A percentile compares a stretch with the other conserved stretches of the same genome.
Conservation (phyloP, 2,329 filamentous ascomycete species). For the Xylariaceae sp. region DNA sequence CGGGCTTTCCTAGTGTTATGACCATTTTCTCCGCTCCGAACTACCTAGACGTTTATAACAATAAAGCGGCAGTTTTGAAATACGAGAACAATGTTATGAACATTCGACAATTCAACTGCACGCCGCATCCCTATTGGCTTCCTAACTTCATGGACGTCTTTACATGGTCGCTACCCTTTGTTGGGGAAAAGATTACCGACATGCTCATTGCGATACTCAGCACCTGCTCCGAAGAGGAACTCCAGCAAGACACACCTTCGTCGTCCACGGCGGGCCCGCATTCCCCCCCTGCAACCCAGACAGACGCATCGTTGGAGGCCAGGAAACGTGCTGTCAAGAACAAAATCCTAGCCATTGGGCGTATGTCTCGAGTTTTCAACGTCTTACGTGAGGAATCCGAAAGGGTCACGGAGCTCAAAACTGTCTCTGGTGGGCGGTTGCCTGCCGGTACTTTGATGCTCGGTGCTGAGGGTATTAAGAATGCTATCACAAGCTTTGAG, state of each 20-base stretch:
- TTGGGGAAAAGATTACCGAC: constrained; percentile 98
- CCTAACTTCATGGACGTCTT: constrained; percentile 99
- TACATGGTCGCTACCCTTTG: constrained; percentile 98
- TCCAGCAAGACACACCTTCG: constrained; percentile 82
- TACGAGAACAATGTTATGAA: constrained; percentile 99
- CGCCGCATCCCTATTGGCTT: constrained; percentile 97
- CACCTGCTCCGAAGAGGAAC: constrained; percentile 97
- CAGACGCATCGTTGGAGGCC: constrained; percentile 84
- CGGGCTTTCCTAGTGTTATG: constrained; percentile 98
- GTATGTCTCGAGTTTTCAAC: constrained; percentile 96
- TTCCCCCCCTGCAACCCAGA: constrained; percentile 58
- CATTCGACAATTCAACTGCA: constrained; percentile 99
- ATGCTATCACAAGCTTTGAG: constrained; percentile 94
- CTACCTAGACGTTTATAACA: constrained; percentile 99
- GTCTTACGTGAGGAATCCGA: constrained; percentile 96
- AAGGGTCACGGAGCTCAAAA: constrained; percentile 95
- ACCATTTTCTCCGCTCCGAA: constrained; percentile 99
- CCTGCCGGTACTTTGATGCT: constrained; percentile 97
- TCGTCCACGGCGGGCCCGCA: constrained; percentile 62
- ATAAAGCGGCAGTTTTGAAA: constrained; percentile 97
- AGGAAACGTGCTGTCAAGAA: constrained; percentile 98
- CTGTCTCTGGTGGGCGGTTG: constrained; percentile 83
- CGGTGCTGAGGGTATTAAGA: constrained; percentile 96
- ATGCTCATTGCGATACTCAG: constrained; percentile 99
- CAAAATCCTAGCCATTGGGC: constrained; percentile 97